Evolutionary conservation across 768 basidiomycete genomes (phyloP), one percentile per base, ranked within the genome.

Genomic region (Boletus sensibilis): DNA sequence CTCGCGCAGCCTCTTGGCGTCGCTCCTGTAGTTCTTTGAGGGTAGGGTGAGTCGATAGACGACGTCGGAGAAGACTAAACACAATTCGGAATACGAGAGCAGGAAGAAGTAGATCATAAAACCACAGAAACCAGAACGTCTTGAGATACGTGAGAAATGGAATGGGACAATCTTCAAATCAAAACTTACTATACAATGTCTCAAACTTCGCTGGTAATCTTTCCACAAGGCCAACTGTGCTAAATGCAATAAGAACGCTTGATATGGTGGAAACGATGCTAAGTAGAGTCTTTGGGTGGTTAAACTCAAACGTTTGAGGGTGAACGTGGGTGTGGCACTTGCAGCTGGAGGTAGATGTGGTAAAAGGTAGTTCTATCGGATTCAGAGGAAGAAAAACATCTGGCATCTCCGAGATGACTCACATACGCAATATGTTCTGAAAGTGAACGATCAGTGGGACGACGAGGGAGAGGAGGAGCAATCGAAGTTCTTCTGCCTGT

Each of bases 61-160:
- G 77, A 35, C 78, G 76, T 38, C 77, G 76, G 31, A 83, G 35
- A 45, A 88, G 76, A 39, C 76, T 62, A 57, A 78, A 80, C 29
- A 82, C 62, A 14, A 86, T 65, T 37, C 76, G 74, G 40, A 81
- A 65, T 46, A 85, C 57, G 25, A 85, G 64, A 9, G 78, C 75
- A 13, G 87, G 79, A 13, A 81, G 72, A 5, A 89, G 74, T 14
- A 85, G 63, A 61, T 86, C 76, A 50, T 80, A 63, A 67, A 80
- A 81, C 87, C 87, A 88, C 16, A 87, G 62, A 35, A 77, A 67
- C 87, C 87, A 88, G 59, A 80, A 88, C 1, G 75, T 53, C 87
- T 87, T 57, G 37, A 42, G 43, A 35, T 33, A 46, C 29, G 7
- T 62, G 23, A 62, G 25, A 44, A 42, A 34, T 16, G 14, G 41